These are phyloP conservation scores for Phytomonas serpens DNA, from an alignment of 208 protist genomes.

Conservation along the genomic window DNA sequence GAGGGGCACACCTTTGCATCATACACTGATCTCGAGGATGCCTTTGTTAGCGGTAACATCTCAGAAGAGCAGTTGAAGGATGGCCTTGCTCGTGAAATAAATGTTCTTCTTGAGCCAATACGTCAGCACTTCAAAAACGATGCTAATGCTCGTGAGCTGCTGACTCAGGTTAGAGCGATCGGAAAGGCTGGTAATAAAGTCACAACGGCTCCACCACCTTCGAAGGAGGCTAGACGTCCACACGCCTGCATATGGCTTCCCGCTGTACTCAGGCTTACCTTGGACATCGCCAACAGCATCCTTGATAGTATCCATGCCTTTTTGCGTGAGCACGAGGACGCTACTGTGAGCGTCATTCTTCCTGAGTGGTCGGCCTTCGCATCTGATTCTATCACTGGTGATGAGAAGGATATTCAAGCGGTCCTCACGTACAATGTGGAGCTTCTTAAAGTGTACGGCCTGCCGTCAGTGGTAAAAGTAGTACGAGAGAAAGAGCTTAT, in stretches of 20 bases:
- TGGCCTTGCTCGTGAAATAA: slow-evolving; percentile 75
- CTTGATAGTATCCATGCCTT: slow-evolving; percentile 34
- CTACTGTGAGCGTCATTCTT: slow-evolving; percentile 46
- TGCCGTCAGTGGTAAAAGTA: slow-evolving; percentile 48
- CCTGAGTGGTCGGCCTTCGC: slow-evolving; percentile 80
- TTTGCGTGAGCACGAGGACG: slow-evolving; percentile 41
- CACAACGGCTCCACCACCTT: slow-evolving; percentile 14
- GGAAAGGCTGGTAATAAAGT: slow-evolving; percentile 7
- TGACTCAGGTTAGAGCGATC: slow-evolving; percentile 87
- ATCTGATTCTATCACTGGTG: slow-evolving; percentile 53
- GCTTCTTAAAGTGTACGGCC: slow-evolving; percentile 45
- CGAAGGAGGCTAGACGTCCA: slow-evolving; percentile 24
- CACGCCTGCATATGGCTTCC: slow-evolving; percentile 69
- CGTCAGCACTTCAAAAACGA: slow-evolving; percentile 90
- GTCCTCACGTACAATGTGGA: slow-evolving; percentile 54
- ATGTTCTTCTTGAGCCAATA: slow-evolving; percentile 92
- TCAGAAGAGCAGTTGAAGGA: slow-evolving; percentile 81
- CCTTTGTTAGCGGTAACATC: slow-evolving; percentile 61
- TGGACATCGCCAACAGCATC: slow-evolving; percentile 52
- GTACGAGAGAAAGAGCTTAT: slow-evolving; percentile 76
- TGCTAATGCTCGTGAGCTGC: slow-evolving; percentile 69
- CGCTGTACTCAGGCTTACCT: slow-evolving; percentile 39
- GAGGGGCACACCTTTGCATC: slow-evolving; percentile 46
- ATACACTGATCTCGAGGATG: slow-evolving; percentile 72
- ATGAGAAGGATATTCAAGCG: slow-evolving; percentile 74